phyloP scores from a whole-genome alignment of 345 rosid species.

The Camelina laxa region DNA sequence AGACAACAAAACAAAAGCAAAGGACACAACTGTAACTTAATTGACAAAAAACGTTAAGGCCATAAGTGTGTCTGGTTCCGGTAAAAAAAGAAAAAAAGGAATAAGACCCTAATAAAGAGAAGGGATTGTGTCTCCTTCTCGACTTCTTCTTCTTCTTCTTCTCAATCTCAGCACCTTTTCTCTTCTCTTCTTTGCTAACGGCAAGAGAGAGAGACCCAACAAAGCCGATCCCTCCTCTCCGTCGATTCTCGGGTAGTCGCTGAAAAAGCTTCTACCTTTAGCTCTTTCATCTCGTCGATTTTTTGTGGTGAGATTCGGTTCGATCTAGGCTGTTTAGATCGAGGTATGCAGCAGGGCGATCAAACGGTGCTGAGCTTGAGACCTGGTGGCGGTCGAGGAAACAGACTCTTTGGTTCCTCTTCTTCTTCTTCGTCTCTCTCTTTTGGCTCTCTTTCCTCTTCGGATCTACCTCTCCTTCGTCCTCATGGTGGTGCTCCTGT shows the following conservation, averaged over 20 bases:
- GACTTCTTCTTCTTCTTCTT: slow-evolving; percentile 31
- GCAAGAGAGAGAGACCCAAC: slow-evolving; percentile 47
- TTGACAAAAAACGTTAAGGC: background rate
- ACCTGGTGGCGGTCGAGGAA: slow-evolving; percentile 99
- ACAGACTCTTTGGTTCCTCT: slow-evolving; percentile 68
- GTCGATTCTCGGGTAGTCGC: slow-evolving; percentile 38
- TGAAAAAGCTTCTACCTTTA: slow-evolving; percentile 34
- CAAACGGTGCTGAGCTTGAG: slow-evolving; percentile 95
- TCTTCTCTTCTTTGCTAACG: slow-evolving; percentile 37
- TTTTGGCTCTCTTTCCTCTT: slow-evolving; percentile 62
- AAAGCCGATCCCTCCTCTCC: slow-evolving; percentile 28
- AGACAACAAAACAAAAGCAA: background rate
- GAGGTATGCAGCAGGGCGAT: slow-evolving; percentile 97
- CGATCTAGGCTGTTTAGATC: slow-evolving; percentile 44
- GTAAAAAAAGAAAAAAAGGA: background rate
- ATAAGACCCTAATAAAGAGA: slow-evolving; percentile 44
- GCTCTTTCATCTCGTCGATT: background rate
- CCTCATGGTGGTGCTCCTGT: slow-evolving; percentile 66
- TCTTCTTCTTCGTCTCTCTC: slow-evolving; percentile 60
- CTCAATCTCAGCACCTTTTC: slow-evolving; percentile 38
- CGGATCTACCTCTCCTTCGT: slow-evolving; percentile 75
- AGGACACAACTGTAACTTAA: slow-evolving; percentile 16
- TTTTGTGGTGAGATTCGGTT: slow-evolving; percentile 24
- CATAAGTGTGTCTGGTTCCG: slow-evolving; percentile 25
- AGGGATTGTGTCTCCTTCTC: slow-evolving; percentile 54